Base-by-base conservation (phyloP, 1,284 basidiomycete species). In the Phellopilus nigrolimitatus region DNA sequence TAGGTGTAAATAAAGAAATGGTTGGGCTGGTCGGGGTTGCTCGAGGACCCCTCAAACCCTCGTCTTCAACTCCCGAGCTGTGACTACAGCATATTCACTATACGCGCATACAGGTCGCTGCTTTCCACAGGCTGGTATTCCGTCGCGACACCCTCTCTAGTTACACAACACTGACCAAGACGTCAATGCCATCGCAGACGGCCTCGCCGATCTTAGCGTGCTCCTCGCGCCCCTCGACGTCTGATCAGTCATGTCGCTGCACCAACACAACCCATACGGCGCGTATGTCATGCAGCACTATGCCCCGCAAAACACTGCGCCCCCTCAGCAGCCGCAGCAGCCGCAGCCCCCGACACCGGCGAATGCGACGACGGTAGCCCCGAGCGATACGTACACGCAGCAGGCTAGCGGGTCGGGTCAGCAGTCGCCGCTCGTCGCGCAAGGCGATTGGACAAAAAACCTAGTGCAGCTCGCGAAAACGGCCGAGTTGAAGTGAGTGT, bases 361-460 rank as follows among this genome's bases (percentile, higher is more conserved):
- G 12, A 12, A 22, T 13, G n/a, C 53, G 17, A 25, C 41, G 19
- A 49, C 53, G 13, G 34, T 53, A 46, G 45, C 51, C 4, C 51
- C 46, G 9, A 38, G 17, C 30, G 51, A 53, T 19, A 53, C 51
- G 46, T 53, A 53, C 36, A 43, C 25, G 8, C 47, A 46, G 7
- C 53, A 28, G 19, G 34, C 47, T 3, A 12, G 28, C 21, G 15
- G 33, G 19, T 38, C 19, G 21, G 36, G 10, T 27, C 49, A 51
- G 33, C 27, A 21, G 27, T 36, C 47, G 8, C 81, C 82, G 12
- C 67, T 88, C 47, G 71, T 88, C 45, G 84, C 86, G 3, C 80
- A 79, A 15, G 86, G 86, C 5, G 85, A 90, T 65, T 90, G 87
- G 87, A 88, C 85, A 28, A 85, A 84, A 61, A 84, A 88, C 66